Percentiles rank a stretch among this genome's conserved stretches.
Conservation (phyloP, 495 filamentous ascomycete genomes). For the Lasiosphaeris hirsuta region DNA sequence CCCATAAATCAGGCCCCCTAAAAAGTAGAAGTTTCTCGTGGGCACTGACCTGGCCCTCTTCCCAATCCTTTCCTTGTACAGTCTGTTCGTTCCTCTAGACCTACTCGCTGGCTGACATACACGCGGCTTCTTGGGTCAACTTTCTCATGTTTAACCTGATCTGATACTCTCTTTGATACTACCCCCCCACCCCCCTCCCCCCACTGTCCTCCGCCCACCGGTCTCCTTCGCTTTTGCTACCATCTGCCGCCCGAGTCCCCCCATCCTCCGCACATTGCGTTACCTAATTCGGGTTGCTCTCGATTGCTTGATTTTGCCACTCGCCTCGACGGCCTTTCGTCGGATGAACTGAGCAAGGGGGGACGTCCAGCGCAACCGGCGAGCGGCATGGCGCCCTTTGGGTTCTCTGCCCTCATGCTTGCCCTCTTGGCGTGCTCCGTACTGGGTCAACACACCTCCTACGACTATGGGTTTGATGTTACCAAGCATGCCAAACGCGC, state of each 20-base stretch:
- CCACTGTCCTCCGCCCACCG: neutral
- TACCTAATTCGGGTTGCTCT: conserved; percentile 9
- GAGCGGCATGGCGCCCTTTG: conserved; percentile 11
- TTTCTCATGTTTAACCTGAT: neutral
- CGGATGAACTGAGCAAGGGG: neutral
- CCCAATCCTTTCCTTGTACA: neutral
- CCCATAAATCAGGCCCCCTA: neutral
- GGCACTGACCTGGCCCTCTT: neutral
- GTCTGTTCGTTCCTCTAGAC: conserved; percentile 1
- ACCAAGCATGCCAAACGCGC: conserved; percentile 24
- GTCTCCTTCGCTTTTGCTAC: neutral
- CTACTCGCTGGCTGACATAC: neutral
- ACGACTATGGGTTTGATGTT: conserved; percentile 43
- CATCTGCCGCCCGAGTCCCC: neutral
- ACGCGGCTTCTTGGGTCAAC: neutral
- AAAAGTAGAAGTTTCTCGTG: neutral
- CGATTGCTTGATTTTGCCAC: neutral
- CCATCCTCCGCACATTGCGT: neutral
- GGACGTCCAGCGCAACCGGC: neutral
- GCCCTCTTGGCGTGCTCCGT: conserved; percentile 1
- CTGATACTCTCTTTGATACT: neutral
- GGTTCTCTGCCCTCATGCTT: conserved; percentile 6
- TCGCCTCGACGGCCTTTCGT: conserved; percentile 4
- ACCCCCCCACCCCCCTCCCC: neutral
- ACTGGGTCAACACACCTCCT: conserved; percentile 23